Evolutionary conservation across 2,329 filamentous ascomycete genomes (phyloP).

Genomic region (Talaromyces islandicus): DNA sequence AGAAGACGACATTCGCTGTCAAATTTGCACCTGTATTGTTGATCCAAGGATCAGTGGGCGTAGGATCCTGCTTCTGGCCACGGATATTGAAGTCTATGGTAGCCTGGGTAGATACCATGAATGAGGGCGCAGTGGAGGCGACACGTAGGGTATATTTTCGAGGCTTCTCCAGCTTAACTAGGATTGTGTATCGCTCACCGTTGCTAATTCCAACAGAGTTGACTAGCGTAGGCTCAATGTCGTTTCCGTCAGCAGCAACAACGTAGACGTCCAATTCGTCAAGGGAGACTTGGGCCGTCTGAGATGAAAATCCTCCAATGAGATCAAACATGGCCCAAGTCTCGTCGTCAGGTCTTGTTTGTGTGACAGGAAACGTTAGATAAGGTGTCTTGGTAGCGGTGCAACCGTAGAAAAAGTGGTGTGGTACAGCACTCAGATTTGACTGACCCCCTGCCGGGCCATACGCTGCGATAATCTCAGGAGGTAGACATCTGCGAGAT

Average conservation of each 20-base stretch:
- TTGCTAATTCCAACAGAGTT: conserved; percentile 26
- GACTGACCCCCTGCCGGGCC: too few relatives aligned
- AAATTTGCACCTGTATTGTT: conserved; percentile 42
- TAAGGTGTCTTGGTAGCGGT: too few relatives aligned
- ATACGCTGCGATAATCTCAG: too few relatives aligned
- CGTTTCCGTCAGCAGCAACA: conserved; percentile 37
- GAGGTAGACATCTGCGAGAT: too few relatives aligned
- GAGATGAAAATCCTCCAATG: too few relatives aligned
- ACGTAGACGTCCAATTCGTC: conserved; percentile 34
- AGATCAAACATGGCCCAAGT: too few relatives aligned
- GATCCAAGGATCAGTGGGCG: conserved; percentile 40
- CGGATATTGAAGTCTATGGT: conserved; percentile 35
- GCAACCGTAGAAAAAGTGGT: too few relatives aligned
- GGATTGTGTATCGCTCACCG: conserved; percentile 35
- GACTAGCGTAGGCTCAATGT: conserved; percentile 32
- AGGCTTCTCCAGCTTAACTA: conserved; percentile 38
- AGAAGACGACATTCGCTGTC: conserved; percentile 37
- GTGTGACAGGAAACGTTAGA: too few relatives aligned
- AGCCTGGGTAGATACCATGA: conserved; percentile 43
- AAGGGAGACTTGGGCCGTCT: conserved; percentile 24
- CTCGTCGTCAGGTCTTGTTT: too few relatives aligned
- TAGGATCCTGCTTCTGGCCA: conserved; percentile 13
- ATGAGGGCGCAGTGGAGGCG: conserved; percentile 44
- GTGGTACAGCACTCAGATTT: too few relatives aligned
- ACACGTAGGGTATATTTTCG: conserved; percentile 52